Percentiles rank a stretch among this genome's conserved stretches.
phyloP scores from a whole-genome alignment of 2,329 filamentous ascomycete species.

The Cladosporium sp. region DNA sequence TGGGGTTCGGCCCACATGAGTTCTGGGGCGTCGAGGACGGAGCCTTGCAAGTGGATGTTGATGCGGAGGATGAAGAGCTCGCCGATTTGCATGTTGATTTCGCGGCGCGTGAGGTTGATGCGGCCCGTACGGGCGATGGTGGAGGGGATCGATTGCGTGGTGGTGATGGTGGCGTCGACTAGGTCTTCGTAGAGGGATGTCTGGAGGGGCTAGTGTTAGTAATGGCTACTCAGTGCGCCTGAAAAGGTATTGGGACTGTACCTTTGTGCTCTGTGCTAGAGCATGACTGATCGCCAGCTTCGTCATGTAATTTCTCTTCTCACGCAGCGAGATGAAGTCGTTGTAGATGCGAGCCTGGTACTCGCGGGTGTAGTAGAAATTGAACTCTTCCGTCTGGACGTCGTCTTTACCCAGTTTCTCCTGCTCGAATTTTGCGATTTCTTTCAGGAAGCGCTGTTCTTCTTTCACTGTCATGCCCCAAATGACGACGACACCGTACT shows the following conservation, averaged over 20 bases:
- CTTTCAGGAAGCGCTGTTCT: conserved; percentile 85
- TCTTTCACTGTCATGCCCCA: conserved; percentile 95
- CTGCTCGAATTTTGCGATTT: conserved; percentile 88
- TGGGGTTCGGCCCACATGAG: conserved; percentile 98
- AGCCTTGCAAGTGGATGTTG: conserved; percentile 96
- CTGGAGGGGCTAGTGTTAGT: conserved; percentile 36
- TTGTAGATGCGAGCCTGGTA: conserved; percentile 99
- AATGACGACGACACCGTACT: conserved; percentile 95
- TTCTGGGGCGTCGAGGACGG: conserved; percentile 92
- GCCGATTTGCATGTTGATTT: conserved; percentile 99
- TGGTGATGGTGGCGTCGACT: conserved; percentile 87
- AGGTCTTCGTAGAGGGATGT: conserved; percentile 95
- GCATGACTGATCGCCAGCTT: conserved; percentile 96
- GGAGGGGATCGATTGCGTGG: conserved; percentile 86
- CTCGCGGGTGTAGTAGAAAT: conserved; percentile 97
- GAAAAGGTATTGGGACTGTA: conserved; percentile 34
- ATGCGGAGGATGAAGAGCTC: conserved; percentile 97
- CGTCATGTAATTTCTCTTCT: conserved; percentile 96
- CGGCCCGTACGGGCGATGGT: conserved; percentile 91
- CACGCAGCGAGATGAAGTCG: conserved; percentile 91
- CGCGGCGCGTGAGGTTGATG: conserved; percentile 76
- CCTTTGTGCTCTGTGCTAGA: conserved; percentile 91
- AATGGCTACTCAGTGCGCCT: not conserved
- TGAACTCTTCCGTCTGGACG: conserved; percentile 94
- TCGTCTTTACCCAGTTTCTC: conserved; percentile 86